Evolutionary conservation across 2,329 filamentous ascomycete species (phyloP).

Genomic region (Hypoxylon sp.): DNA sequence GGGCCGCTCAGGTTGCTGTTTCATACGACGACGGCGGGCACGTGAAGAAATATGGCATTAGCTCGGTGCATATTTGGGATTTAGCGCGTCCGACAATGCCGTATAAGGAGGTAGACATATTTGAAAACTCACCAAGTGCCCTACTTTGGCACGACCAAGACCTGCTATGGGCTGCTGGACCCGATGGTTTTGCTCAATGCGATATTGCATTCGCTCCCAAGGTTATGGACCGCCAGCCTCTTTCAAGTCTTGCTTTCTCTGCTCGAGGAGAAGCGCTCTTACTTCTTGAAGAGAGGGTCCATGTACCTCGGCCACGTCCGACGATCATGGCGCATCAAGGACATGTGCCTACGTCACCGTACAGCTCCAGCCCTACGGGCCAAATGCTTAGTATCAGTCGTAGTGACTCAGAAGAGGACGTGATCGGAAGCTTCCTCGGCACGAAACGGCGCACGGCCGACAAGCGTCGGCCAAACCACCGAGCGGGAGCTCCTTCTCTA

Average conservation of each 20-base stretch:
- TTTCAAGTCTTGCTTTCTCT: slow-evolving; percentile 73
- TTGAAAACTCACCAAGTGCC: slow-evolving; percentile 68
- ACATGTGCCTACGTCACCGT: slow-evolving; percentile 56
- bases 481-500: slow-evolving; percentile 59
- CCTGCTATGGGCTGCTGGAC: slow-evolving; percentile 74
- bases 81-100: slow-evolving; percentile 75
- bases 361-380: slow-evolving; percentile 63
- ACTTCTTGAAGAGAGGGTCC: slow-evolving; percentile 71
- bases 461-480: slow-evolving; percentile 60
- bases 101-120: slow-evolving; percentile 74
- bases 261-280: slow-evolving; percentile 70
- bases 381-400: slow-evolving; percentile 68
- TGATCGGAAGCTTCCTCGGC: slow-evolving; percentile 70
- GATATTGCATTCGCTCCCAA: slow-evolving; percentile 74
- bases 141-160: slow-evolving; percentile 75
- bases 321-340: slow-evolving; percentile 44
- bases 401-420: slow-evolving; percentile 76
- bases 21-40: slow-evolving; percentile 70
- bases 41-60: slow-evolving; percentile 67
- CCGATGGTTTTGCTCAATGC: slow-evolving; percentile 74
- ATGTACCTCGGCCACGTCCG: slow-evolving; percentile 58
- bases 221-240: slow-evolving; percentile 71
- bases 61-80: slow-evolving; percentile 75
- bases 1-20: slow-evolving; percentile 73
- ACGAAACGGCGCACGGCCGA: slow-evolving; percentile 58